Evolutionary conservation across 2,329 filamentous ascomycete species (phyloP), one percentile per base, ranked within the genome.

Genomic region (Talaromyces verruculosus): DNA sequence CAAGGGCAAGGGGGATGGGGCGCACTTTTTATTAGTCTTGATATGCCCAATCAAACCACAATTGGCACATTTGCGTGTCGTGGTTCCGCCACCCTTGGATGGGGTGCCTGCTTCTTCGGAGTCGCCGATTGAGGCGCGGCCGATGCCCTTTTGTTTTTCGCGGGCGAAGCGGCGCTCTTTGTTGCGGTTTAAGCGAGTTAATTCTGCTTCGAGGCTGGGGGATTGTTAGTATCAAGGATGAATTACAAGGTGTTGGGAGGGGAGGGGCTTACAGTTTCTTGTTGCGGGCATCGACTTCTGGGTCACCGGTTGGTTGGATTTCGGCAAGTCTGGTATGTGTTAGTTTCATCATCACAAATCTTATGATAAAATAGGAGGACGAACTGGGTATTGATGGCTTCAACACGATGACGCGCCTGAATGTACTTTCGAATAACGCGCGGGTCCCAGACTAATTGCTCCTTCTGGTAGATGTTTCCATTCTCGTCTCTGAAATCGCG

Each of bases 1-100:
- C 3, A 15, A 11, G 41, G 17, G n/a, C 8, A 33, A 10, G 49
- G 22, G 37, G 4, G n/a, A 6, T 30, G n/a, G 22, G 37, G 68
- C 71, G 67, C 87, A 95, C 92, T 97, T 98, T 83, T 97, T 96
- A 84, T 98, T 98, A 58, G 94, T 98, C 81, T 97, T 97, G 84
- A 99, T 99, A 75, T 99, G 95, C 37, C 95, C 95, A 64, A 96
- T 91, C 78, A 95, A 91, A 61, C 95, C 95, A 80, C 95, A 99
- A 79, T 97, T 98, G 71, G 95, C 95, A 81, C 95, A 99, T 82
- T 98, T 98, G 73, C 96, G 87, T 65, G 85, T 84, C 11, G 87
- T 89, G 15, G 60, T 66, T 53, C 83, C 83, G 41, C 82, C 83
- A 39, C 90, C 90, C 65, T 92, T 96, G 68, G 89, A 88, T 58